A percentile compares a stretch with the other conserved stretches of the same genome.
These are phyloP conservation scores for Coprinellus micaceus DNA, from an alignment of 768 basidiomycete species.

Conservation along the genomic window DNA sequence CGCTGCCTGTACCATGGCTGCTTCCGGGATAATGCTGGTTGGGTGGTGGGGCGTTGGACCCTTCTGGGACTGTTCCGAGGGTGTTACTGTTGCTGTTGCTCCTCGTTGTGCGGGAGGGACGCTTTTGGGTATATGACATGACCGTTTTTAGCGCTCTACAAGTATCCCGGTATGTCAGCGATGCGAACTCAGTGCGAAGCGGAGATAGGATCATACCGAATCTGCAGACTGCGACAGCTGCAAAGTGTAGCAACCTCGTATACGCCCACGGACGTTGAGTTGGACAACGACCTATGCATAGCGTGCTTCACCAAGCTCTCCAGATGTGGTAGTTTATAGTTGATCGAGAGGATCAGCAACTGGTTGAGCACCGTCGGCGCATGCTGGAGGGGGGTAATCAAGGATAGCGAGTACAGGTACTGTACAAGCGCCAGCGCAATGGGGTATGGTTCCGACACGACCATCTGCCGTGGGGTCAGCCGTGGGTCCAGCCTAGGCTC, in stretches of 20 bases:
- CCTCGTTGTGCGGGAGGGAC: slow-evolving; percentile 51
- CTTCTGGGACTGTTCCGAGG: not conserved
- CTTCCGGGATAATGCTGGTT: not conserved
- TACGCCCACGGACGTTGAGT: slow-evolving; percentile 82
- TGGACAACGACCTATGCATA: slow-evolving; percentile 85
- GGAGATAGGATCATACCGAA: slow-evolving; percentile 53
- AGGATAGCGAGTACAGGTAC: slow-evolving; percentile 85
- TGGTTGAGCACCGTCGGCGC: slow-evolving; percentile 87
- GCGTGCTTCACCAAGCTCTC: slow-evolving; percentile 85
- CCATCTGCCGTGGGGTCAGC: slow-evolving; percentile 72
- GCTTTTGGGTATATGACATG: slow-evolving; percentile 81
- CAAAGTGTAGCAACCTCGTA: slow-evolving; percentile 95
- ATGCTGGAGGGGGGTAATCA: slow-evolving; percentile 89
- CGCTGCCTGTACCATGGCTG: not conserved
- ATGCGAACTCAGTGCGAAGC: not conserved
- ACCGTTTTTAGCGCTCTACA: slow-evolving; percentile 75
- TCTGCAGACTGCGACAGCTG: slow-evolving; percentile 84
- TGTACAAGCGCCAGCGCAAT: slow-evolving; percentile 87
- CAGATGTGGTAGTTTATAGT: slow-evolving; percentile 76
- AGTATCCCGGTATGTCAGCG: slow-evolving; percentile 8
- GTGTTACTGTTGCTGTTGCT: slow-evolving; percentile 38
- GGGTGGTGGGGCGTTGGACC: slow-evolving; percentile 9
- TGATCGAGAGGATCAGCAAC: slow-evolving; percentile 77
- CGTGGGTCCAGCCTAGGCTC: slow-evolving; percentile 70
- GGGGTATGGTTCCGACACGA: slow-evolving; percentile 86